Evolutionary conservation across 192 early-diverging fungal genomes (phyloP).

Genomic region (Chytriomyces confervae): DNA sequence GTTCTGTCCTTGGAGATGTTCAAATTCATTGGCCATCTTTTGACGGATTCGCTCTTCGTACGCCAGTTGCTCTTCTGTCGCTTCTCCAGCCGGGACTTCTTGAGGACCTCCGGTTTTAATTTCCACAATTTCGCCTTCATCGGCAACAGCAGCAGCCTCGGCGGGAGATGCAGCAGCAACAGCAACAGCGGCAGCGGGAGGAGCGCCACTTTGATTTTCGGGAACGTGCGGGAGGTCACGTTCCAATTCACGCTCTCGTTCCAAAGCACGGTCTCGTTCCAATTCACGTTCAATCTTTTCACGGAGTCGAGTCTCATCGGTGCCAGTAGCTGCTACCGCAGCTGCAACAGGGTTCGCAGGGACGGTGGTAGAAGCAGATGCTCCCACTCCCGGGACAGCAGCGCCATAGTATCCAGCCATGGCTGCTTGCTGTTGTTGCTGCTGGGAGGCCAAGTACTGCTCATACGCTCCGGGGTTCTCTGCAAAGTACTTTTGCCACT

Average conservation of each 20-base stretch:
- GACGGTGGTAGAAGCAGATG: background rate
- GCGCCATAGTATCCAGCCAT: constrained; percentile 7
- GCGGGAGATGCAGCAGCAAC: background rate
- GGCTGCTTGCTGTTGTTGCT: constrained; percentile 2
- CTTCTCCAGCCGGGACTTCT: background rate
- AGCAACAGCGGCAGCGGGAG: background rate
- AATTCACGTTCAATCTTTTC: background rate
- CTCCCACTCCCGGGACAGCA: background rate
- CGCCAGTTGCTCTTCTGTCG: background rate
- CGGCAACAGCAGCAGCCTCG: background rate
- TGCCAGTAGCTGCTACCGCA: background rate
- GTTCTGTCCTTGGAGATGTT: background rate
- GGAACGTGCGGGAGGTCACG: background rate
- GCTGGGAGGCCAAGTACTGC: background rate
- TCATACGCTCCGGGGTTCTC: constrained; percentile 31
- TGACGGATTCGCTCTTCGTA: constrained; percentile 1
- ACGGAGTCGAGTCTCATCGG: background rate
- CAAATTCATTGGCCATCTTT: constrained; percentile 15
- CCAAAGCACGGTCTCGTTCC: background rate
- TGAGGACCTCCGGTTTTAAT: background rate
- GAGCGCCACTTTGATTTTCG: background rate
- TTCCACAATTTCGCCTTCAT: background rate
- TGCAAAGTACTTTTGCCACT: constrained; percentile 35
- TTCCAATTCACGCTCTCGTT: background rate
- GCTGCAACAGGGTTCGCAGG: constrained; percentile 1